Evolutionary conservation across 2,329 filamentous ascomycete genomes (phyloP), one percentile per base, ranked within the genome.

Genomic region (Bertia moriformis): DNA sequence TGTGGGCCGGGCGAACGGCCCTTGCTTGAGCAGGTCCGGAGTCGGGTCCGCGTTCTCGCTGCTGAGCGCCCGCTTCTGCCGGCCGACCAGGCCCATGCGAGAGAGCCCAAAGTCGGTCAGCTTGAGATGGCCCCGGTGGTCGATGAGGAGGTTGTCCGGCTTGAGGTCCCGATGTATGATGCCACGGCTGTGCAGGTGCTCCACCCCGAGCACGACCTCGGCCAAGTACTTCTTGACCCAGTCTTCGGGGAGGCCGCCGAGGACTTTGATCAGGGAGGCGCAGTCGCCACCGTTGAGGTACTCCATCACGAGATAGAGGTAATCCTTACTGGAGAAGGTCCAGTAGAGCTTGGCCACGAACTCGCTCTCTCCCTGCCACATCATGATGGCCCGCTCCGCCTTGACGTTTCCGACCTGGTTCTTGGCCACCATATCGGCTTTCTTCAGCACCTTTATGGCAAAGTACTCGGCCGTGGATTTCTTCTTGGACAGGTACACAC

Each of bases 361-460:
- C 43, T 98, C 91, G 56, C 93, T 98, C 58, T 96, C 87, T 17
- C 91, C 91, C 62, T 98, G 91, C 85, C 91, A 96, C 91, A 98
- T 98, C 91, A 98, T 96, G 54, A 98, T 98, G 18, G 91, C 93
- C 47, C 91, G 76, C 60, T 98, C 91, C 4, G 93, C 91, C 60
- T 98, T 96, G 51, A 98, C 91, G 53, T 98, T 98, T 48, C 91
- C 94, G 49, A 98, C 88, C 56, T 98, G 91, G 56, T 98, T 98
- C 61, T 98, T 98, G 44, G 91, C 91, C 44, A 98, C 86, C 91
- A 98, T 98, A 65, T 98, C 91, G n/a, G 91, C 87, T 61, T 98
- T 98, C 56, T 96, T 96, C 43, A 98, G 60, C 1, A 96, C 91
- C 55, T 98, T 98, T 63, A 98, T 96, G 7, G 91, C 91, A 56